Percentiles rank a stretch among this genome's conserved stretches.
Evolutionary conservation across 2,329 filamentous ascomycete species (phyloP).

Genomic region (Talaromyces sp.): DNA sequence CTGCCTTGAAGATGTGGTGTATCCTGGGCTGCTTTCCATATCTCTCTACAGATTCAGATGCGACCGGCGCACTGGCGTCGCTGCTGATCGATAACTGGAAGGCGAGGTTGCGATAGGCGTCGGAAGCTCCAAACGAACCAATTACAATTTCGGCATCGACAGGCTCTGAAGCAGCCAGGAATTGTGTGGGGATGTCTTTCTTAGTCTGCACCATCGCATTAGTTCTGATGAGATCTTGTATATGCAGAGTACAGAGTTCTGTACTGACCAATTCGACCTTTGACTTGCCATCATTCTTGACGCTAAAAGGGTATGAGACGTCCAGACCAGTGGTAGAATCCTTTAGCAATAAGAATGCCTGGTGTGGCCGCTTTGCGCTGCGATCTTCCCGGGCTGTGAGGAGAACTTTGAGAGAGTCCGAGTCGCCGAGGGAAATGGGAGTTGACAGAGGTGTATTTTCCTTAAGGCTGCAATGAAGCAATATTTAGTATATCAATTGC

Average conservation of each 20-base stretch:
- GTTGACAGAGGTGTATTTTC: constrained; percentile 57
- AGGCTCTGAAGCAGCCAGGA: constrained; percentile 62
- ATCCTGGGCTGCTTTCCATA: constrained; percentile 83
- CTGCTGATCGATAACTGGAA: constrained; percentile 67
- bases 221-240: not conserved
- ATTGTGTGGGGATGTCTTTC: constrained; percentile 80
- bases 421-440: constrained; percentile 58
- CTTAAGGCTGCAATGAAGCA: constrained; percentile 48
- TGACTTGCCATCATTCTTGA: constrained; percentile 85
- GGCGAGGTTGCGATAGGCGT: constrained; percentile 60
- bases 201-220: constrained; percentile 56
- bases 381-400: constrained; percentile 76
- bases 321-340: constrained; percentile 73
- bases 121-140: constrained; percentile 74
- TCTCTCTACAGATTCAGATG: constrained; percentile 64
- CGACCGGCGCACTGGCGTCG: constrained; percentile 57
- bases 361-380: constrained; percentile 79
- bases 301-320: constrained; percentile 73
- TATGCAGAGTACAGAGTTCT: not conserved
- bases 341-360: constrained; percentile 81
- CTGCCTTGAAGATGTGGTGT: constrained; percentile 79
- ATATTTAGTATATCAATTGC: not conserved
- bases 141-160: constrained; percentile 78
- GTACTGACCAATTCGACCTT: constrained; percentile 72
- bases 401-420: constrained; percentile 73